A percentile compares a stretch with the other conserved stretches of the same genome.
Conservation (phyloP, 148 eudicot genomes). For the Silene uniflora region DNA sequence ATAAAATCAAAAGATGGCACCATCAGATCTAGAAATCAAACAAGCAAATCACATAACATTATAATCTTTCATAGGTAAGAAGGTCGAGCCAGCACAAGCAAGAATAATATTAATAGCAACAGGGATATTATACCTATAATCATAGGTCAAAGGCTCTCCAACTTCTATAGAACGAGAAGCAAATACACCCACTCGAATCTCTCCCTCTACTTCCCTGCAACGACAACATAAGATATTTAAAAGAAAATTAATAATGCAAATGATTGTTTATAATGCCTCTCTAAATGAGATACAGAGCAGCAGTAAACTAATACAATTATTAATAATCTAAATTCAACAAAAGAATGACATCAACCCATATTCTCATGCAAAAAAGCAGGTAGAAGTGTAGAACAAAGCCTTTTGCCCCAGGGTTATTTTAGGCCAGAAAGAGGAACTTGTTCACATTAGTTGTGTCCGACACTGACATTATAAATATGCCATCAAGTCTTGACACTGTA, state of each 20-base stretch:
- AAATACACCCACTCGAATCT: slow-evolving; percentile 87
- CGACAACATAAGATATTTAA: slow-evolving; percentile 12
- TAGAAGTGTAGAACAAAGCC: too few relatives aligned
- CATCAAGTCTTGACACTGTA: neutral
- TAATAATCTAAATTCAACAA: neutral
- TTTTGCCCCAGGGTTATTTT: neutral
- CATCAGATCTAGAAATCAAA: neutral
- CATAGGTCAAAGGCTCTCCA: slow-evolving; percentile 90
- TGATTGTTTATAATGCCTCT: neutral
- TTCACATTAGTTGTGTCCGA: neutral
- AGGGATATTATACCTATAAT: slow-evolving; percentile 56
- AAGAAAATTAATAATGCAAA: neutral
- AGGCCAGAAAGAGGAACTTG: too few relatives aligned
- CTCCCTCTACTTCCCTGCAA: slow-evolving; percentile 90
- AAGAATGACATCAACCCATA: neutral
- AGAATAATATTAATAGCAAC: neutral
- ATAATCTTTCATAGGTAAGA: neutral
- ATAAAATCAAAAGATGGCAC: neutral
- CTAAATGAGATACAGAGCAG: neutral
- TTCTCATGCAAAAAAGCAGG: too few relatives aligned
- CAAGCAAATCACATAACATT: neutral
- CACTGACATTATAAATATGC: neutral
- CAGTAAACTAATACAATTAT: neutral
- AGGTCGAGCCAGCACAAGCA: neutral
- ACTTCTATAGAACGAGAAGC: slow-evolving; percentile 60